Conservation (phyloP, 306 rosid species). For the Begonia loranthoides region DNA sequence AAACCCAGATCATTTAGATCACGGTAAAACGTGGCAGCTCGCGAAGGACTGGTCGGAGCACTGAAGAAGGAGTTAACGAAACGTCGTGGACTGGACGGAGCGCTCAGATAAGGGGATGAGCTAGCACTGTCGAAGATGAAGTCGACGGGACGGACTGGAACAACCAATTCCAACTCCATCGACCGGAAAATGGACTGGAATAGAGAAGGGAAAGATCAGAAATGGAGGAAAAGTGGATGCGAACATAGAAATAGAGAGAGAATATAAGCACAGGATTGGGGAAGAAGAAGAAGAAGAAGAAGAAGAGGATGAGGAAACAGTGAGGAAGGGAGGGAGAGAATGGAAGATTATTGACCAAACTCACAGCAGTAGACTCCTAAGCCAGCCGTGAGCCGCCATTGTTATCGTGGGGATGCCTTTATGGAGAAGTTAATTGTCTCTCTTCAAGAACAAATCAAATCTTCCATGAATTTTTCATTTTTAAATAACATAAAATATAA, state of each 20-base stretch:
- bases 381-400: too few relatives aligned
- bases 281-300: too few relatives aligned
- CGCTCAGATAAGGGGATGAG: slow-evolving; percentile 85
- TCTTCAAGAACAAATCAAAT: too few relatives aligned
- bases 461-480: too few relatives aligned
- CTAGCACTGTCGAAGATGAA: slow-evolving; percentile 56
- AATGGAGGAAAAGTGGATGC: background rate
- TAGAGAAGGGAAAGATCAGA: too few relatives aligned
- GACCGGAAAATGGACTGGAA: background rate
- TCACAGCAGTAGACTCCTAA: too few relatives aligned
- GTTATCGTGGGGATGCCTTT: too few relatives aligned
- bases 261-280: too few relatives aligned
- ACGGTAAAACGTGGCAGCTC: slow-evolving; percentile 24
- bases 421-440: too few relatives aligned
- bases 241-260: too few relatives aligned
- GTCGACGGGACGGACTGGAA: slow-evolving; percentile 17
- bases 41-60: slow-evolving; percentile 81
- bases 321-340: background rate
- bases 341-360: too few relatives aligned
- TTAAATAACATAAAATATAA: too few relatives aligned
- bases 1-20: slow-evolving; percentile 9
- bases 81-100: slow-evolving; percentile 81
- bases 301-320: background rate
- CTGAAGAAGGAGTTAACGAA: slow-evolving; percentile 53
- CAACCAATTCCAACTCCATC: slow-evolving; percentile 25